These are phyloP conservation scores for Helianthus tuberosus DNA, from an alignment of 129 eudicot species.

Conservation along the genomic window DNA sequence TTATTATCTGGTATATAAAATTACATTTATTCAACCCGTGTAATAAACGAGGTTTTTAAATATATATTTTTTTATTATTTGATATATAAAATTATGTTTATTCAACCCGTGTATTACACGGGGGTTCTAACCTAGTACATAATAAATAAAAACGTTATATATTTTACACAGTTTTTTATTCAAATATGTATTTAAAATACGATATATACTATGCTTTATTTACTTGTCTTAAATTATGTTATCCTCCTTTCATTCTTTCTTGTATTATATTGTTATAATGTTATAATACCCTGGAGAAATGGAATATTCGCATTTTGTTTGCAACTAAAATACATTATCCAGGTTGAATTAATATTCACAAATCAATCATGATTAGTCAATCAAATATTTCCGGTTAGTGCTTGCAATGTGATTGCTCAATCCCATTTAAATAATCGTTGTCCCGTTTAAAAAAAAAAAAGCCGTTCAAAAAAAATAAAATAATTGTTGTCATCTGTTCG, in stretches of 20 bases:
- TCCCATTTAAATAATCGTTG: neutral
- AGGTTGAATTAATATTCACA: conserved; percentile 18
- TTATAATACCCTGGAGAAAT: neutral
- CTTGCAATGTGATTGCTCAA: conserved; percentile 29
- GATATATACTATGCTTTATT: neutral
- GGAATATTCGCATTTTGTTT: conserved; percentile 28
- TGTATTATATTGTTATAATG: neutral
- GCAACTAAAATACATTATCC: conserved; percentile 33
- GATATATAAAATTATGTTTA: too few relatives aligned
- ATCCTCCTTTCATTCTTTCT: conserved; percentile 16
- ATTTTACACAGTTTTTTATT: neutral
- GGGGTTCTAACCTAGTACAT: neutral
- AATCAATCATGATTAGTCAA: conserved; percentile 30
- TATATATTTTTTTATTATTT: too few relatives aligned
- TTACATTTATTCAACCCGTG: too few relatives aligned
- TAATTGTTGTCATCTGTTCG: neutral
- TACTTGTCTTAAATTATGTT: conserved; percentile 12
- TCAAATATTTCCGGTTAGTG: conserved; percentile 22
- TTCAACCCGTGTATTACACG: too few relatives aligned
- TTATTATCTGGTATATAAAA: too few relatives aligned
- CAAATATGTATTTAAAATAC: neutral
- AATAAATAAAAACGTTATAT: neutral
- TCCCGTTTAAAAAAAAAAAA: too few relatives aligned
- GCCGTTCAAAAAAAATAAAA: too few relatives aligned
- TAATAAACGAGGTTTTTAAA: too few relatives aligned